phyloP scores from a whole-genome alignment of 2,329 filamentous ascomycete species.

The Beauveria scarabaeidicola region DNA sequence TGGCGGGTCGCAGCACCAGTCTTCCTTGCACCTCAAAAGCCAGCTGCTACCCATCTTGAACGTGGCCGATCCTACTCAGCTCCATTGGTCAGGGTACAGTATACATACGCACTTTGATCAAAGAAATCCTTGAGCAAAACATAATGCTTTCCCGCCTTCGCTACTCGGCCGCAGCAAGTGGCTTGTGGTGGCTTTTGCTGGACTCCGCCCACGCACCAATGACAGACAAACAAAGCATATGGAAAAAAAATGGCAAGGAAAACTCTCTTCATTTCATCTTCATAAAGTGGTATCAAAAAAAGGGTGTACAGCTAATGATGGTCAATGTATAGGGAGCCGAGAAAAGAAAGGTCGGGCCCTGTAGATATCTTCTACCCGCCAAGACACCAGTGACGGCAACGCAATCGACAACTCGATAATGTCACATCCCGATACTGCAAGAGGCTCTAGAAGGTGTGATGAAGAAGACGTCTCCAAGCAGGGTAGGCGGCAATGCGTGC shows the following conservation, averaged over 20 bases:
- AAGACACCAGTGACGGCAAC: background rate
- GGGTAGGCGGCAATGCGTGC: slow-evolving; percentile 40
- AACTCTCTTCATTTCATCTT: slow-evolving; percentile 1
- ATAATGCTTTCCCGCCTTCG: background rate
- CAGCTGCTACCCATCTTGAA: background rate
- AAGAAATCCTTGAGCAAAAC: background rate
- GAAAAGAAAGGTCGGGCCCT: background rate
- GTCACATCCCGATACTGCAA: background rate
- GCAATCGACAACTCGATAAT: background rate
- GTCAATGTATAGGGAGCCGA: background rate
- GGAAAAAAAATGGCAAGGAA: background rate
- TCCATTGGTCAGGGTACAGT: too few species aligned
- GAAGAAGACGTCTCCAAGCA: slow-evolving; percentile 31
- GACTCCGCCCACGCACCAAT: background rate
- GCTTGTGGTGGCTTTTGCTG: background rate
- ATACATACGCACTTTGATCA: background rate
- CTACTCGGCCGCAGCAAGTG: background rate
- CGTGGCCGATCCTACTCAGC: too few species aligned
- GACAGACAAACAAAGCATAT: background rate
- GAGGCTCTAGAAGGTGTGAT: slow-evolving; percentile 25
- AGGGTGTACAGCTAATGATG: slow-evolving; percentile 2
- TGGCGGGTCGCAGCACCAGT: background rate
- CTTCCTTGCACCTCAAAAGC: background rate
- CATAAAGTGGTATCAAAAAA: slow-evolving; percentile 7
- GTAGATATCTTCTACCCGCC: background rate